Evolutionary conservation across 768 basidiomycete species (phyloP), one percentile per base, ranked within the genome.

Genomic region (Epithele typhae): DNA sequence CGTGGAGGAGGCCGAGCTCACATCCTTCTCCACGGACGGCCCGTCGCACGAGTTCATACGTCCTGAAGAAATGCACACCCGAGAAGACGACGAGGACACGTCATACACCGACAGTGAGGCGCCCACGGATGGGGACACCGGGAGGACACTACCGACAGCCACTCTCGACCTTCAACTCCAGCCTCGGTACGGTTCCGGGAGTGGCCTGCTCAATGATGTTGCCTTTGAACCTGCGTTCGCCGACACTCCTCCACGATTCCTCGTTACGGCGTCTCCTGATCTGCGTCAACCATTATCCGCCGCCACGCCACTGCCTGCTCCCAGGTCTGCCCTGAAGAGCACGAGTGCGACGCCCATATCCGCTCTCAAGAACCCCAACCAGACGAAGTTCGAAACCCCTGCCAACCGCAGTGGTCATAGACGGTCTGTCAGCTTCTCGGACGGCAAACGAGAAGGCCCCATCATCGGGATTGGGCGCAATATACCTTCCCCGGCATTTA

Each of bases 361-460:
- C 10, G 81, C 69, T 9, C 58, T 85, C 64, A 82, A 78, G 58
- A 74, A 76, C 56, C 63, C 73, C 18, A 74, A 60, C 57, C 72
- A 73, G 24, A 59, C 65, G n/a, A 69, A 67, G 40, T 67, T 76
- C 53, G 72, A 72, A 49, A 87, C 79, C 15, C 85, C 83, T n/a
- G 64, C 73, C 32, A 71, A 70, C 39, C 68, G 60, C 43, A 53
- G 65, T 14, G 65, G 67, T 11, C 80, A 84, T 55, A 78, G 83
- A n/a, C 77, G 92, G 32, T 92, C 88, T 35, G 95, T 99, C 47
- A 95, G 92, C 64, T 99, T 99, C 69, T 96, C 93, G 21, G 96
- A 99, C 61, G 96, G 96, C 5, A 87, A 83, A 61, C 78, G 77
- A 50, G 84, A 87, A 25, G 94, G 95, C 2, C 92, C 89, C n/a